phyloP scores from a whole-genome alignment of 2,329 filamentous ascomycete genomes.

The Thermomyces lanuginosus region DNA sequence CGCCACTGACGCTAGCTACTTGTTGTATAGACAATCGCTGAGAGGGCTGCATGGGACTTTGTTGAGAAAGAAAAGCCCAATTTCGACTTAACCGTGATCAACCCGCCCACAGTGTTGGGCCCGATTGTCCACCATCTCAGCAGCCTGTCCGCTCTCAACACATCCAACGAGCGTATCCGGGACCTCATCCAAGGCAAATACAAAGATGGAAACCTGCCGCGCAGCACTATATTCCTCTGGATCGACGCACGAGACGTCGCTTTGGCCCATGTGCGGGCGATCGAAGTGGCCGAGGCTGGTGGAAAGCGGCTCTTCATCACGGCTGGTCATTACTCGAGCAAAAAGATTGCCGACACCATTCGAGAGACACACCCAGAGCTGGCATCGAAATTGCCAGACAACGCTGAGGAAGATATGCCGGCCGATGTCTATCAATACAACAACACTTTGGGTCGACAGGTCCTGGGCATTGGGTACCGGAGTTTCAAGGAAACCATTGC shows the following conservation, averaged over 20 bases:
- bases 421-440: constrained; percentile 18
- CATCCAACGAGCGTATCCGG: constrained; percentile 49
- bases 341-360: constrained; percentile 21
- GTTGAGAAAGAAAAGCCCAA: constrained; percentile 33
- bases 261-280: constrained; percentile 25
- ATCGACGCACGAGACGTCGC: constrained; percentile 32
- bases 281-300: constrained; percentile 21
- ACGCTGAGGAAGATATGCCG: constrained; percentile 13
- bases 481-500: constrained; percentile 21
- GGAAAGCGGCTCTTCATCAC: constrained; percentile 25
- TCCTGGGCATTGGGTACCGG: constrained; percentile 27
- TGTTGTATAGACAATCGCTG: constrained; percentile 14
- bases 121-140: constrained; percentile 45
- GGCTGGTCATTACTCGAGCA: constrained; percentile 21
- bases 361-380: constrained; percentile 21
- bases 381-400: constrained; percentile 18
- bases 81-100: constrained; percentile 40
- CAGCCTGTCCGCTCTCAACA: constrained; percentile 45
- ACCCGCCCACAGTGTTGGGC: constrained; percentile 44
- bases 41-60: constrained; percentile 47
- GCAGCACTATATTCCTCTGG: constrained; percentile 40
- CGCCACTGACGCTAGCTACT: constrained; percentile 9
- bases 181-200: constrained; percentile 42
- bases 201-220: constrained; percentile 36
- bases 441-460: constrained; percentile 24